Evolutionary conservation across 345 rosid genomes (phyloP), one percentile per base, ranked within the genome.

Genomic region (Dimocarpus longan): DNA sequence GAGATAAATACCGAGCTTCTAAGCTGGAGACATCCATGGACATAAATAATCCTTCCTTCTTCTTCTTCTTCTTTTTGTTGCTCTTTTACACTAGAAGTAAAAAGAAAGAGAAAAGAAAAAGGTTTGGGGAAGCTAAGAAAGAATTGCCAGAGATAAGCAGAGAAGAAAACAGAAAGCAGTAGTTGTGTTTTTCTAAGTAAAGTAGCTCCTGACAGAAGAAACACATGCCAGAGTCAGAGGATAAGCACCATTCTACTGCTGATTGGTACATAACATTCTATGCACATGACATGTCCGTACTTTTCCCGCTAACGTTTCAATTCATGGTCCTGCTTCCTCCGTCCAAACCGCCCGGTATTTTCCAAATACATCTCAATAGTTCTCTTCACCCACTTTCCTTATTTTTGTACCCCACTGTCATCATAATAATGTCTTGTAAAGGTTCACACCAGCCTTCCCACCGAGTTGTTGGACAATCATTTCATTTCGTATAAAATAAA

Each of bases 1-100:
- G 74, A 48, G n/a, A 52, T 10, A 46, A 46, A 59, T 66, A 80
- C 86, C 86, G 52, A 71, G 77, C 32, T 84, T 80, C 81, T 40
- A 84, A 70, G 79, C 52, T 54, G 74, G 69, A 78, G 66, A 70
- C 26, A 66, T 80, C 78, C 86, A 83, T 52, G 67, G 68, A 7
- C 70, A 32, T 3, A 32, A 32, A 48, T 52, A 48, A 52, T 12
- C n/a, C 4, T 32, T 50, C 22, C 22, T 42, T 11, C 13, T 32
- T 62, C 15, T 22, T 5, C 16, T 21, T 10, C 37, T 32, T 32
- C 37, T 32, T 32, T 2, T 32, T 32, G 37, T 32, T 32, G 37
- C 37, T 7, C 6, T 50, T 59, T 43, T 12, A 43, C 68, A 62
- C 3, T 22, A 66, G 67, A 32, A 32, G 37, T 32, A 2, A 40